These are phyloP conservation scores for Dichotomocladium elegans DNA, from an alignment of 371 early-diverging fungal genomes.

Conservation along the genomic window DNA sequence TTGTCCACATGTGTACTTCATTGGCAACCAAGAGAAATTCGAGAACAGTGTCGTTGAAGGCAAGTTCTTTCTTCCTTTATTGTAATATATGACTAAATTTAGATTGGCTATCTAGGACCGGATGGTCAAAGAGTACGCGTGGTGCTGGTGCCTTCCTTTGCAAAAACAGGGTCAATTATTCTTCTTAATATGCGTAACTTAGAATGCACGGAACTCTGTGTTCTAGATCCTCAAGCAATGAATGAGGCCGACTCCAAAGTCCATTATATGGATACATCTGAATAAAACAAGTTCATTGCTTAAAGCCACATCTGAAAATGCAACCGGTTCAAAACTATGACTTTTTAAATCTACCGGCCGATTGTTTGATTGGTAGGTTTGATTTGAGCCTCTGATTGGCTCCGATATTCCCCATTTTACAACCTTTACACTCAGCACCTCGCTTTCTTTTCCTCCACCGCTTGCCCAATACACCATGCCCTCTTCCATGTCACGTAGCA, in stretches of 20 bases:
- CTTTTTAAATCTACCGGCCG: too few relatives aligned
- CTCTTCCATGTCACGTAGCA: background rate
- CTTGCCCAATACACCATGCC: background rate
- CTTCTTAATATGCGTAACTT: conserved; percentile 62
- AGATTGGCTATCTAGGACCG: too few relatives aligned
- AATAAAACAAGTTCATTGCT: background rate
- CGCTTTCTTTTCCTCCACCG: too few relatives aligned
- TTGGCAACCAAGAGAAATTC: conserved; percentile 86
- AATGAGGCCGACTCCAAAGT: background rate
- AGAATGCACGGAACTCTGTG: conserved; percentile 39
- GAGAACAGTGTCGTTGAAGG: conserved; percentile 58
- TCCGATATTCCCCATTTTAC: too few relatives aligned
- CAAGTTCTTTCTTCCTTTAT: conserved; percentile 12
- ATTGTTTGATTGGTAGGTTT: too few relatives aligned
- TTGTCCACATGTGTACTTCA: conserved; percentile 81
- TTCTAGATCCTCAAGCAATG: too few relatives aligned
- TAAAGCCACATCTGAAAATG: too few relatives aligned
- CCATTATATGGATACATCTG: background rate
- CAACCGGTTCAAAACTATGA: too few relatives aligned
- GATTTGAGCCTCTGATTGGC: too few relatives aligned
- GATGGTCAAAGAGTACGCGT: conserved; percentile 55
- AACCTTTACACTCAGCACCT: too few relatives aligned
- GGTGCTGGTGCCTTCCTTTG: conserved; percentile 64
- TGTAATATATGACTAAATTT: background rate
- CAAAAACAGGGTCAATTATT: conserved; percentile 54